A percentile compares a stretch with the other conserved stretches of the same genome.
phyloP scores from a whole-genome alignment of 345 rosid genomes.

The Carallia pectinifolia region DNA sequence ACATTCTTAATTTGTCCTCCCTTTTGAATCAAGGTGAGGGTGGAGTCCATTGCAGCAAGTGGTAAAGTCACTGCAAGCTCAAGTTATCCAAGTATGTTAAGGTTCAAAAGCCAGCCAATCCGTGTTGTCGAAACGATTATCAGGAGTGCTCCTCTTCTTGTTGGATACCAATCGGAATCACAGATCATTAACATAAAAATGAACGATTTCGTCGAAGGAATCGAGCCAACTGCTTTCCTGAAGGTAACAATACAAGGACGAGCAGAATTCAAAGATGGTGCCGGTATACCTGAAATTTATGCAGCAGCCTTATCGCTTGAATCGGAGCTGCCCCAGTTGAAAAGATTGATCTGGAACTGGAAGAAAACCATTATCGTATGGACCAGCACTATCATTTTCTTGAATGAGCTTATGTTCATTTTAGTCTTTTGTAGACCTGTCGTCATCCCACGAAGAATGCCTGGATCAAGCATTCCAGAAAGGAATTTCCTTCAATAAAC shows the following conservation, averaged over 20 bases:
- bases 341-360: conserved; percentile 7
- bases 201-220: conserved; percentile 26
- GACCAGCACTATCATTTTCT: conserved; percentile 8
- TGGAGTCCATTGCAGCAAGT: conserved; percentile 28
- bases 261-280: conserved; percentile 31
- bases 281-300: conserved; percentile 39
- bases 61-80: conserved; percentile 32
- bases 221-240: conserved; percentile 26
- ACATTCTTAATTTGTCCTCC: neutral
- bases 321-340: conserved; percentile 17
- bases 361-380: conserved; percentile 16
- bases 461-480: neutral
- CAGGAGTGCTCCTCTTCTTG: conserved; percentile 24
- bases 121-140: conserved; percentile 20
- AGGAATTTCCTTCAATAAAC: neutral
- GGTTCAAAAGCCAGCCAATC: conserved; percentile 34
- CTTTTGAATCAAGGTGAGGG: conserved; percentile 23
- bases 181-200: conserved; percentile 30
- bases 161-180: conserved; percentile 30
- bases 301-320: conserved; percentile 28
- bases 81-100: conserved; percentile 32
- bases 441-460: neutral
- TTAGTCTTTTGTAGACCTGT: neutral
- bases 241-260: conserved; percentile 30
- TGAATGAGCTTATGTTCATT: neutral